phyloP scores from a whole-genome alignment of 208 protist genomes.

The Leishmania aethiopica region DNA sequence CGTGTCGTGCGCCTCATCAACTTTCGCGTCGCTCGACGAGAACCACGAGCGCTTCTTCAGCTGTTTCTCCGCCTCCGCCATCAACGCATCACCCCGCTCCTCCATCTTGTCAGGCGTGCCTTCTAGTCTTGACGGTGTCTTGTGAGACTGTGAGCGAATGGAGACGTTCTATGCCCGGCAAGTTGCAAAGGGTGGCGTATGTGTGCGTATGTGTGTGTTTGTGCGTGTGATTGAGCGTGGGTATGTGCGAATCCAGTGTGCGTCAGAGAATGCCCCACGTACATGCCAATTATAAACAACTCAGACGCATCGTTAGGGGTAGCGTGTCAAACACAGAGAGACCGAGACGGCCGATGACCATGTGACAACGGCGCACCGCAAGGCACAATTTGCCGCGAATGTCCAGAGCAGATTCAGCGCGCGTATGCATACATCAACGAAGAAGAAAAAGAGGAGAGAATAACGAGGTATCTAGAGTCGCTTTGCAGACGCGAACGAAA shows the following conservation, averaged over 20 bases:
- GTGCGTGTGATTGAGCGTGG: background rate
- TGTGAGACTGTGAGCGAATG: background rate
- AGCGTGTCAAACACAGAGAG: background rate
- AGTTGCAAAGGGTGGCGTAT: background rate
- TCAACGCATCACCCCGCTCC: slow-evolving; percentile 61
- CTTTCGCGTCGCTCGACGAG: slow-evolving; percentile 56
- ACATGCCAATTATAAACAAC: background rate
- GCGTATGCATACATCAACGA: background rate
- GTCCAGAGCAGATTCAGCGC: background rate
- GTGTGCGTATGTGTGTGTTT: background rate
- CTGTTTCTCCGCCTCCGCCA: slow-evolving; percentile 72
- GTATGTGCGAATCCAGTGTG: background rate
- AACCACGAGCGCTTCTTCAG: slow-evolving; percentile 79
- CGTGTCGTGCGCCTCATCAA: slow-evolving; percentile 74
- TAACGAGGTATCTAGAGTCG: background rate
- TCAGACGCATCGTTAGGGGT: background rate
- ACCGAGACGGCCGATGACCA: background rate
- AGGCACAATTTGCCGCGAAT: background rate
- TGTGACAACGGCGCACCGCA: background rate
- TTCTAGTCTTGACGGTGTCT: slow-evolving; percentile 11
- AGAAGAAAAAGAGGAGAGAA: background rate
- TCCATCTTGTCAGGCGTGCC: slow-evolving; percentile 43
- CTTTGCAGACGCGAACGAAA: background rate
- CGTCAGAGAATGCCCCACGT: background rate
- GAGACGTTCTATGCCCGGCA: background rate